Percentiles rank a stretch among this genome's conserved stretches.
Evolutionary conservation across 129 eudicot species (phyloP).

Genomic region (Arctium minus): DNA sequence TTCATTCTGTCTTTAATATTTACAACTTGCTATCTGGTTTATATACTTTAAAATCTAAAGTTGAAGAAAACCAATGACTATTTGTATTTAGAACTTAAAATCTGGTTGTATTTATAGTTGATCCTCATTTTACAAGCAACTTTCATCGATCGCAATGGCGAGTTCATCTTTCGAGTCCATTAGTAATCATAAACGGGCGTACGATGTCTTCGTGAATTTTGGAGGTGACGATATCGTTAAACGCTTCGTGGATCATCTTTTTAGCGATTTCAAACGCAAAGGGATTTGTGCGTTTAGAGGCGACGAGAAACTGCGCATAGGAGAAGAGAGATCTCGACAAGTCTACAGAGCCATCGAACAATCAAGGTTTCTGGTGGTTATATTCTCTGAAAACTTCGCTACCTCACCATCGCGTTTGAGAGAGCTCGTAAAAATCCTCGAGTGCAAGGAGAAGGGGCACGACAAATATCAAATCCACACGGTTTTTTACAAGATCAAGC

Average conservation of each 20-base stretch:
- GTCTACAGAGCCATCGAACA: constrained; percentile 30
- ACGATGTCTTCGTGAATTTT: constrained; percentile 31
- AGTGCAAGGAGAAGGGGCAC: constrained; percentile 20
- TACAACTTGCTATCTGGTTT: not conserved
- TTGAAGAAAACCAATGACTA: not conserved
- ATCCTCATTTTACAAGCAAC: not conserved
- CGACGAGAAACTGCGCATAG: constrained; percentile 25
- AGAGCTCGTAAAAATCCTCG: constrained; percentile 29
- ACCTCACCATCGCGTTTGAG: constrained; percentile 29
- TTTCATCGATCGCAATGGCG: not conserved
- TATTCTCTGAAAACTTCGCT: constrained; percentile 30
- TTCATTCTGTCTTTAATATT: not conserved
- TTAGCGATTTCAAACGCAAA: constrained; percentile 23
- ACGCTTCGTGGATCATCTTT: constrained; percentile 32
- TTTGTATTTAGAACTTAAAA: not conserved
- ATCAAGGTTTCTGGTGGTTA: constrained; percentile 34
- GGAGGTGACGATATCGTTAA: constrained; percentile 17
- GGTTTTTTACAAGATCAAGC: constrained; percentile 16
- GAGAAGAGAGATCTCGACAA: constrained; percentile 28
- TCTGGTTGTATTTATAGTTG: not conserved
- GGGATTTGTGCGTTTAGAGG: constrained; percentile 25
- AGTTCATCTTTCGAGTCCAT: constrained; percentile 6
- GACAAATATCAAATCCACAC: constrained; percentile 13
- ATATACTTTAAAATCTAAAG: not conserved
- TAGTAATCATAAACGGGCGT: constrained; percentile 19